Evolutionary conservation across 176 grass and related monocot genomes (phyloP).

Genomic region (Chrysopogon serrulatus): DNA sequence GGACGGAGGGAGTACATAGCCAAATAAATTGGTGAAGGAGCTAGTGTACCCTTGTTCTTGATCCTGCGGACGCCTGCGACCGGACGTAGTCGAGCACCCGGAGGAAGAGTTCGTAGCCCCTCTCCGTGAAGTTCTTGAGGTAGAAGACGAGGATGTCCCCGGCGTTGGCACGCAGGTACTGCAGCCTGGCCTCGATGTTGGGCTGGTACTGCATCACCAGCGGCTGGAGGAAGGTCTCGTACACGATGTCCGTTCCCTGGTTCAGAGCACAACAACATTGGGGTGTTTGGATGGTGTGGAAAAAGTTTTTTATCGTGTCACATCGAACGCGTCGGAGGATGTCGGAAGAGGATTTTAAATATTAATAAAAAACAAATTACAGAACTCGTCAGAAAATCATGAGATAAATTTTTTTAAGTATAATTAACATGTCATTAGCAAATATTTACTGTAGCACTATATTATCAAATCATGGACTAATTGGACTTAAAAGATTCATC

Average conservation of each 20-base stretch:
- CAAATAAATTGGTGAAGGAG: not conserved
- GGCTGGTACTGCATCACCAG: slow-evolving; percentile 96
- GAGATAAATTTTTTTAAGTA: too few relatives aligned
- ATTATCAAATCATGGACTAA: too few relatives aligned
- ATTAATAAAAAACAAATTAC: too few relatives aligned
- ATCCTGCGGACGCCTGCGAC: slow-evolving; percentile 41
- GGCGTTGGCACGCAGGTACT: slow-evolving; percentile 65
- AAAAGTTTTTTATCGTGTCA: too few relatives aligned
- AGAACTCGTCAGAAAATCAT: too few relatives aligned
- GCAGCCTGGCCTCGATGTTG: slow-evolving; percentile 78
- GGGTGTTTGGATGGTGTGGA: too few relatives aligned
- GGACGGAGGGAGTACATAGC: too few relatives aligned
- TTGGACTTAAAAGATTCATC: too few relatives aligned
- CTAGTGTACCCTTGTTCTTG: slow-evolving; percentile 58
- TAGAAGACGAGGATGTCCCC: slow-evolving; percentile 83
- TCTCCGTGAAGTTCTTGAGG: slow-evolving; percentile 94
- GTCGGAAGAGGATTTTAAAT: too few relatives aligned
- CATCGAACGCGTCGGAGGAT: too few relatives aligned
- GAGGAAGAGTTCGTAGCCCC: slow-evolving; percentile 71
- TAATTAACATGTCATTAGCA: too few relatives aligned
- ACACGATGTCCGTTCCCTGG: slow-evolving; percentile 81
- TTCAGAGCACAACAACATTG: not conserved
- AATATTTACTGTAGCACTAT: too few relatives aligned
- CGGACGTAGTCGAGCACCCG: slow-evolving; percentile 56
- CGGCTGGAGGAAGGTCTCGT: slow-evolving; percentile 73